Base-by-base conservation (phyloP, 495 filamentous ascomycete genomes). In the Penicillium desertorum region DNA sequence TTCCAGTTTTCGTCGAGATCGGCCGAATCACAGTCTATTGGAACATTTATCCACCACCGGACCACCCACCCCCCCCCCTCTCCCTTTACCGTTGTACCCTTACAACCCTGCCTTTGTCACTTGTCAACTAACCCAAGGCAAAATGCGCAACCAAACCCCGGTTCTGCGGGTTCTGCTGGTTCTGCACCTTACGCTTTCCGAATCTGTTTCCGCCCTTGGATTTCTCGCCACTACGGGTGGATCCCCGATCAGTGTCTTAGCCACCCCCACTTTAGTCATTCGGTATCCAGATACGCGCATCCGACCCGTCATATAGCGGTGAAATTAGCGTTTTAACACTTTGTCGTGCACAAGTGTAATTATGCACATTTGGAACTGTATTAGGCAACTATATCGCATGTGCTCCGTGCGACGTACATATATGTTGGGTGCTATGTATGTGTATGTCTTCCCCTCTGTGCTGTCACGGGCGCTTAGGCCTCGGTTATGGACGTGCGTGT, bases 301-400 rank as follows among this genome's bases (percentile, higher is more conserved):
- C 57, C 41, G 60, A 68, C 46, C 16, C 55, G 61, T 68, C 62
- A 68, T 44, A 65, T 65, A 48, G 65, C 65, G 65, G 65, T 68
- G 65, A 53, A 65, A 44, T 50, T 11, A 19, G 14, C 7, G 7
- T 29, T 12, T 12, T 25, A 22, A 45, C 43, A 45, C 12, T 39
- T 39, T 16, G 36, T 39, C 17, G 36, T 11, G 36, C n/a, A 14
- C 16, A 39, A 8, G 16, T 0, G 16, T 6, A 17, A 2, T 0
- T 16, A n/a, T n/a, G 16, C 6, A 39, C 16, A 8, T 3, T 39
- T 23, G 19, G n/a, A 9, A 4, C 16, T 37, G 19, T 51, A 11
- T 22, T 48, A 12, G 42, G 17, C 17, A 23, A 44, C 27, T 48
- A 48, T 17, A 5, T 17, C 32, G 27, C 45, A 30, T 47, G 3